Base-by-base conservation (phyloP, 1,284 basidiomycete species). In the Thelephora terrestris region DNA sequence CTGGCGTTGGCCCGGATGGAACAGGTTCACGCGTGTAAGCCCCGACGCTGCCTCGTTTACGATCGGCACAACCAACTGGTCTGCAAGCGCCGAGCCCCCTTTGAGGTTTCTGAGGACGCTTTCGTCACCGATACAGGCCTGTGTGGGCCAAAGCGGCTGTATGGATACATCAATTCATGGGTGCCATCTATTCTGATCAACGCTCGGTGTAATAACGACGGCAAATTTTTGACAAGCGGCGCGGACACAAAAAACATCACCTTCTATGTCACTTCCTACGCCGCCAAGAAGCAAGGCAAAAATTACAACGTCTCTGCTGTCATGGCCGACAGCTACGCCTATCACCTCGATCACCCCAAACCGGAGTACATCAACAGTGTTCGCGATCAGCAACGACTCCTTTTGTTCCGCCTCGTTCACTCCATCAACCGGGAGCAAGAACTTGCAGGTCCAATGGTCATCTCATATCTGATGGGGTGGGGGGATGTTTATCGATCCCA, bases 41-140 rank as follows among this genome's bases (percentile, higher is more conserved):
- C 44, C 2, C 43, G 50, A 0, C 49, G 53, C 23, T 67, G 65
- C 51, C 43, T 65, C 0, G 23, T 25, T 2, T 18, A 43, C 50
- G 38, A 54, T 7, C 50, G 56, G 45, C 55, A 59, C 12, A 61
- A 58, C 1, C 21, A 34, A 3, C 35, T 50, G 6, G 39, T 37
- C 4, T 71, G 68, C 52, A 71, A 71, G 50, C 43, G 67, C 4
- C 35, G 59, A 0, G 66, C 66, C 5, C 70, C 70, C 5, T 73
- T 58, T 20, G 24, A 46, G 21, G 12, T 55, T 0, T 52, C 60
- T 1, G 27, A 46, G 0, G 48, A 56, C 5, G 58, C 55, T 18
- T 58, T 42, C 20, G 55, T 70, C 1, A 27, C 51, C 4, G 56
- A 54, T 12, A 45, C 50, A 21, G 56, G 61, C 1, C 21, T 48